Evolutionary conservation across 2,329 filamentous ascomycete genomes (phyloP), one percentile per base, ranked within the genome.

Genomic region (Paecilomyces variotii): DNA sequence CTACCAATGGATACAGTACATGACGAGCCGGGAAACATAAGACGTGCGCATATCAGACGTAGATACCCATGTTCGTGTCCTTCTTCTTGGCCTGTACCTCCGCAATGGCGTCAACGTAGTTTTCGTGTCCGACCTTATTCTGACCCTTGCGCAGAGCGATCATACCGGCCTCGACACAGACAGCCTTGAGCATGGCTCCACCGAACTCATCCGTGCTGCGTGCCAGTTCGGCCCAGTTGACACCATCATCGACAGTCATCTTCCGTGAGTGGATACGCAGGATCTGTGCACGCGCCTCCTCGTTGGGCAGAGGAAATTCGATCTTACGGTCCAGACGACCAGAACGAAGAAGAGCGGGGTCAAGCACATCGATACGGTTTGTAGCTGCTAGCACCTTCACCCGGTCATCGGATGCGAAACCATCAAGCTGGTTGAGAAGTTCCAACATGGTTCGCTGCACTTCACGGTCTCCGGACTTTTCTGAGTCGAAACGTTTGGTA

Each of bases 401-500:
- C 56, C 92, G 87, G 73, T 97, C 93, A 72, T 97, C 92, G 5
- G 91, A 96, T 0, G 94, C 95, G 72, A 99, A 99, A 57, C 94
- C 94, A 72, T 99, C 94, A 1, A 99, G 86, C 80, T 99, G 94
- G 79, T 99, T 99, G 64, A 99, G 88, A 57, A 99, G 84, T 76
- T 99, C 94, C 79, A 99, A 81, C 95, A 99, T 99, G 59, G 94
- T 99, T 74, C 94, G 86, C 79, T 99, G 94, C 51, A 99, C 94
- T 79, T 99, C 94, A 75, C 94, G 85, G 75, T 99, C 94, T 78
- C 94, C 94, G 61, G 89, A 94, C 83, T 97, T 99, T 74, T 97
- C 92, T 66, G 90, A 96, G 76, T 99, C 94, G 80, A 99, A 99
- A 71, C 94, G 93, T 80, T 97, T 97, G 57, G 93, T 97, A 65